Base-by-base conservation (phyloP, 345 rosid species). In the Aquilaria sinensis region DNA sequence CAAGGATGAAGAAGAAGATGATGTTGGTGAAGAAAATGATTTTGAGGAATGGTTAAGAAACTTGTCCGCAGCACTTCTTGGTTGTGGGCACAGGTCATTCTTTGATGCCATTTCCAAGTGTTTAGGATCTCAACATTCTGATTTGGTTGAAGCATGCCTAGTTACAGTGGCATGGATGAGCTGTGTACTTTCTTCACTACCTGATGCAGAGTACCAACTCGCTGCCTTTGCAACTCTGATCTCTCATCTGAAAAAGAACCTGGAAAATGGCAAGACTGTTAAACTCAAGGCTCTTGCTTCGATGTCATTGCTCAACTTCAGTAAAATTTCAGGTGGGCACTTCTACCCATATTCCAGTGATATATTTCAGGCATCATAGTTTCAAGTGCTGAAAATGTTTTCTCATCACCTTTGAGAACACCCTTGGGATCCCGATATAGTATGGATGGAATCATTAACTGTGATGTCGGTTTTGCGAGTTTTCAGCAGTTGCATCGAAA, bases 221-320 rank as follows among this genome's bases (percentile, higher is more conserved):
- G 70, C 74, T 9, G 77, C 78, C 45, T 72, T 77, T 69, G 72
- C 80, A 51, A 53, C 64, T 45, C 79, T 83, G 59, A 69, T 81
- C 47, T 67, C 78, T 34, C 77, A 56, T 60, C 75, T 83, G 61
- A 81, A 81, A 77, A 65, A 74, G 47, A 74, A 46, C 57, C 72
- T 83, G 57, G 66, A 68, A 68, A 64, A 68, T 57, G 78, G 74
- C 47, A 70, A 76, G 61, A 69, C 15, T 31, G 56, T 60, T 41
- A 75, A 77, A 56, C 78, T 71, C 16, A 77, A 72, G 68, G 76
- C 78, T 65, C 83, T 83, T 57, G 86, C 88, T 60, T 85, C 88
- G 31, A 51, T 79, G 51, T 77, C 79, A 11, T 74, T 85, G 16
- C 77, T 81, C 5, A 81, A 72, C 66, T 79, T 85, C 62, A 77